Evolutionary conservation across 352 stramenopile species (phyloP), one percentile per base, ranked within the genome.

Genomic region (Hyaloperonospora arabidopsidis): DNA sequence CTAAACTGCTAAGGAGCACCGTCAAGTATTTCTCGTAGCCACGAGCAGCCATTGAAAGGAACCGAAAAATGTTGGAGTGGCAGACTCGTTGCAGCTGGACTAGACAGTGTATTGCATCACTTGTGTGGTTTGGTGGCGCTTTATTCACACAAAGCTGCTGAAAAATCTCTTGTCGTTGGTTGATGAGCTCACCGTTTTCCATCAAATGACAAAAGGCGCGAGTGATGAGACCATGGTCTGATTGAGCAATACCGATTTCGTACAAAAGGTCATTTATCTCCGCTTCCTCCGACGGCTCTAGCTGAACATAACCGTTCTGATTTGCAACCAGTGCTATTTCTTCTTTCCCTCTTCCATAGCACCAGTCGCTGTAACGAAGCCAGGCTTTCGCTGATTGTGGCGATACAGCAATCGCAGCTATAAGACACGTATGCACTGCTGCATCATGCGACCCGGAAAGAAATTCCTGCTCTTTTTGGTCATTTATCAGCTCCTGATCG

Each of bases 361-460:
- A 86, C 82, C 82, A 92, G 49, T 88, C 65, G 54, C 77, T 76
- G 43, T 86, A 92, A 21, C 63, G 50, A 39, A 81, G 51, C 79
- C 79, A 92, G 1, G 68, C 73, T 29, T 72, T 70, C 5, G 65
- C 40, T 43, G 72, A 81, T 23, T 56, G 59, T 25, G 72, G 65
- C 0, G 53, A 52, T 17, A 86, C 41, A 11, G 59, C 36, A 5
- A 71, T 73, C 3, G 76, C 79, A 49, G 71, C 18, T 43, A 62
- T 21, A 38, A 70, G 61, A 22, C 66, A 80, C 35, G 44, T 78
- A 18, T 67, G 44, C 18, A 41, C 46, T 32, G 52, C 48, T 50
- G 36, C 28, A 45, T 61, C 54, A 49, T 54, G 61, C 8, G 45
- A 13, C 45, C 57, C 12, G 4, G 28, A 28, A 14, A 38, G 34